Evolutionary conservation across 2,329 filamentous ascomycete species (phyloP), one percentile per base, ranked within the genome.

Genomic region (Dendryphion nanum): DNA sequence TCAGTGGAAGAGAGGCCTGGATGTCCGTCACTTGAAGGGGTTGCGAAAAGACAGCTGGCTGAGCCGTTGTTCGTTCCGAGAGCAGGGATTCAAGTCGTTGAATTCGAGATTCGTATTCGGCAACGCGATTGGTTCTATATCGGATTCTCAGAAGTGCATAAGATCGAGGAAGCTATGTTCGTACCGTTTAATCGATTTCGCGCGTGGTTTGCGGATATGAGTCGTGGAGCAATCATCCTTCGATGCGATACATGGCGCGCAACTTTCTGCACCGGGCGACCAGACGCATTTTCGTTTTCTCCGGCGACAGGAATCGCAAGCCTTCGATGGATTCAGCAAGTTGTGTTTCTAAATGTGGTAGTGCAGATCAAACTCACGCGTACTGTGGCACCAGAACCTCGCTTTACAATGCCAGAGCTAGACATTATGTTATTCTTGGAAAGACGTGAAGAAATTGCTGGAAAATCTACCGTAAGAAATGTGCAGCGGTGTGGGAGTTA

Each of bases 271-370:
- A 19, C 50, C 55, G 12, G 41, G 33, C 6, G 37, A 38, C 50
- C 52, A 60, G 6, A 50, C 18, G 26, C 57, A 58, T 42, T 45
- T 45, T 37, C 53, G 38, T 30, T 59, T 58, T 21, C 53, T 48
- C 32, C 47, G 50, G 14, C 53, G 44, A 38, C 52, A 59, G 6
- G 55, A 50, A 44, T 58, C 57, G 31, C 51, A 58, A 15, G 52
- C 50, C 53, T 57, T n/a, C n/a, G 16, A 26, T 18, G 16, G 6
- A 8, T 7, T 4, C 21, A 14, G 6, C 13, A 17, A 33, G n/a
- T 21, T 13, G 18, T 8, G 20, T 23, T 5, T 4, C 8, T 6
- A 14, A 26, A 26, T 8, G 18, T 20, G 17, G 30, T 34, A 35
- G 20, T 12, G 3, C 7, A 30, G 7, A 6, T 16, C 12, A 29